phyloP scores from a whole-genome alignment of 2,329 filamentous ascomycete species.

The Penicillium psychrosexuale region DNA sequence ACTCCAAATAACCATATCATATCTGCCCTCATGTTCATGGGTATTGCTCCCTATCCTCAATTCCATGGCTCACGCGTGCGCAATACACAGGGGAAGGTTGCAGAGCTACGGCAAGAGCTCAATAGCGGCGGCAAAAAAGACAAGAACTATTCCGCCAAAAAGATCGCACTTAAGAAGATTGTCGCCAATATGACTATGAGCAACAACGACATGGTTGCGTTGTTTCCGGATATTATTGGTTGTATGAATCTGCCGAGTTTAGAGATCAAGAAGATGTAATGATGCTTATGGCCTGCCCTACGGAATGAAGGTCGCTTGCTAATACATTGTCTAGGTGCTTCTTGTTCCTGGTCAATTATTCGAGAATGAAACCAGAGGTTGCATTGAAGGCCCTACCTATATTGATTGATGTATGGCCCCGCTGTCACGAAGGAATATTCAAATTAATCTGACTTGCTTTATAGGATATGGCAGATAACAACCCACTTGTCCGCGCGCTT shows the following conservation, averaged over 20 bases:
- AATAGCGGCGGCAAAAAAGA: constrained; percentile 95
- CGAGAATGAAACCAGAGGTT: constrained; percentile 88
- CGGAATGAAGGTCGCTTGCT: background rate
- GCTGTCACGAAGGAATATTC: background rate
- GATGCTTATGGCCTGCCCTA: background rate
- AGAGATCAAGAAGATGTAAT: constrained; percentile 98
- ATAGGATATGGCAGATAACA: constrained; percentile 89
- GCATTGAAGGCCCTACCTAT: constrained; percentile 90
- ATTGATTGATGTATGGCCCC: constrained; percentile 65
- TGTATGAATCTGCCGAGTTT: constrained; percentile 94
- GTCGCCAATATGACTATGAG: constrained; percentile 99
- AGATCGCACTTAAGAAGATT: constrained; percentile 98
- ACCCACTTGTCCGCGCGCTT: constrained; percentile 86
- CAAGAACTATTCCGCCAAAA: constrained; percentile 91
- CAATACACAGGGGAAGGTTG: constrained; percentile 86
- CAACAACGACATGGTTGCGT: constrained; percentile 98
- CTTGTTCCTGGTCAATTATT: constrained; percentile 94
- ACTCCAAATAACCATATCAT: background rate
- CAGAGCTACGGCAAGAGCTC: constrained; percentile 90
- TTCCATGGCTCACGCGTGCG: constrained; percentile 33
- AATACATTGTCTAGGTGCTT: constrained; percentile 70
- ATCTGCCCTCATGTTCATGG: constrained; percentile 28
- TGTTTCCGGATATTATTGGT: constrained; percentile 90
- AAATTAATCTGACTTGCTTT: constrained; percentile 7
- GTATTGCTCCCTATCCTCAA: constrained; percentile 27